Evolutionary conservation across 2,329 filamentous ascomycete species (phyloP), one percentile per base, ranked within the genome.

Genomic region (Colletotrichum australisinense): DNA sequence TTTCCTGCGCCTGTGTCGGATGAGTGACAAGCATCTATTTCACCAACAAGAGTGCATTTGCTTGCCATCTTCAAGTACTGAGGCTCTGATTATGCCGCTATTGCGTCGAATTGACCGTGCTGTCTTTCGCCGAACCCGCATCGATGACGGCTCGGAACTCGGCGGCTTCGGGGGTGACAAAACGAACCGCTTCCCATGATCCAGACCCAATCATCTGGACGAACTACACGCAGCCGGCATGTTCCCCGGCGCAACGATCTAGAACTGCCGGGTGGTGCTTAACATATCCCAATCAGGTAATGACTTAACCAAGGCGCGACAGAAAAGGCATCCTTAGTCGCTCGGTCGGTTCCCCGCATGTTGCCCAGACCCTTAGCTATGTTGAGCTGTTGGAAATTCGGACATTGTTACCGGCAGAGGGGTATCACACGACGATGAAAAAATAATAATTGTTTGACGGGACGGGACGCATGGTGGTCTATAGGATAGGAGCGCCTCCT

Each of bases 331-430:
- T 53, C 26, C 32, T 30, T 69, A 64, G 12, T 63, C 69, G 30
- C 69, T 56, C 65, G n/a, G 28, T 52, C 30, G 53, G 57, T 68
- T 69, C 69, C 69, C 69, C 56, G 55, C 70, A 63, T 63, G 7
- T 19, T 49, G 28, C 56, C 70, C 26, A 35, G 32, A 28, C 49
- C 24, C 52, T 19, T 16, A 56, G 52, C 22, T 22, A 56, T 28
- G n/a, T 28, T 24, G 53, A 24, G 32, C 32, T 56, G 19, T 55
- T 24, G 46, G 42, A 42, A 56, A 53, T 72, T 58, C 22, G 38
- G 69, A 63, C 57, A 59, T 30, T 35, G 32, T 35, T 62, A 46
- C 35, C 46, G 55, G 30, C 35, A 49, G 11, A 55, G 24, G 35
- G 28, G 26, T 49, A 73, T 62, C 56, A 56, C 56, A 57, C 59